phyloP scores from a whole-genome alignment of 2,329 filamentous ascomycete species.

The Hypoxylon sp. region DNA sequence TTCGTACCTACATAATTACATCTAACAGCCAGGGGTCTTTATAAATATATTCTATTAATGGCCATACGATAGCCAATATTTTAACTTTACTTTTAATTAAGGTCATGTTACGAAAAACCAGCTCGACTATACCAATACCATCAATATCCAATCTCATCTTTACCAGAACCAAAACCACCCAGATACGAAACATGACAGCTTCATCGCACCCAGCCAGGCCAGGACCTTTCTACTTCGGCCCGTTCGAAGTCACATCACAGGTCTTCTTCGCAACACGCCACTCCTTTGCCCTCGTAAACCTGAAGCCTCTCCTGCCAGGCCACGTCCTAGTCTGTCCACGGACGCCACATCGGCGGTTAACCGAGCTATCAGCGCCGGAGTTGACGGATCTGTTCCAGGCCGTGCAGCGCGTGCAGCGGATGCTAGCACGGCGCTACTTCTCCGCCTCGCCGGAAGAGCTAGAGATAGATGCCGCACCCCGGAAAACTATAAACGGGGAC shows the following conservation, averaged over 20 bases:
- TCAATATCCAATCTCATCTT: constrained; percentile 23
- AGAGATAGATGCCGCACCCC: no score
- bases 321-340: constrained; percentile 91
- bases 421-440: constrained; percentile 71
- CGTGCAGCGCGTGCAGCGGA: constrained; percentile 81
- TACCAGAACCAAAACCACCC: not conserved
- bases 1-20: no score
- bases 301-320: constrained; percentile 91
- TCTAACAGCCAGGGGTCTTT: no score
- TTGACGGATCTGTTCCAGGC: constrained; percentile 85
- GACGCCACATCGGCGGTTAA: constrained; percentile 73
- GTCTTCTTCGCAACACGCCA: constrained; percentile 85
- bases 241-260: constrained; percentile 79
- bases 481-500: no score
- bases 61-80: no score
- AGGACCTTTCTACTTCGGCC: constrained; percentile 71
- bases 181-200: constrained; percentile 27
- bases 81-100: constrained; percentile 1
- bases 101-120: constrained; percentile 32
- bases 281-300: constrained; percentile 90
- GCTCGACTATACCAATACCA: constrained; percentile 14
- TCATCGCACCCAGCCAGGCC: constrained; percentile 18
- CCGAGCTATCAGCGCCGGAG: constrained; percentile 76
- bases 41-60: no score
- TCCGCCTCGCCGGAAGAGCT: constrained; percentile 18